Evolutionary conservation across 2,329 filamentous ascomycete genomes (phyloP).

Genomic region (Zasmidium citrigriseum): DNA sequence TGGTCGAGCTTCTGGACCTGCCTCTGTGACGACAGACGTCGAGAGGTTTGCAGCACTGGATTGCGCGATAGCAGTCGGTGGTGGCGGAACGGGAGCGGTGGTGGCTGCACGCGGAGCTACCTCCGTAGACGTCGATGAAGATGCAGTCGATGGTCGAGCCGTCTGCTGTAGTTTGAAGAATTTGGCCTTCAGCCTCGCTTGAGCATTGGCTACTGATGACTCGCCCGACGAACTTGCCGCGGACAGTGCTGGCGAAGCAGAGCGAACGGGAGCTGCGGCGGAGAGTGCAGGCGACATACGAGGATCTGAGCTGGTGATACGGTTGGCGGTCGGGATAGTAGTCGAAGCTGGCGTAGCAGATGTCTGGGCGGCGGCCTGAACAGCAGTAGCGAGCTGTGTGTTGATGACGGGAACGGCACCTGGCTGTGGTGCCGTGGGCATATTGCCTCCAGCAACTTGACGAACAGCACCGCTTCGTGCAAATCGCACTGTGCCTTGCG

Average conservation of each 20-base stretch:
- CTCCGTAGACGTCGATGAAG: background rate
- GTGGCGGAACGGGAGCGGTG: too few species aligned
- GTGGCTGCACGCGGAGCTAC: too few species aligned
- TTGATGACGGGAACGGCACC: background rate
- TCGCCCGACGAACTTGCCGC: background rate
- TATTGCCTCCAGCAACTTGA: too few species aligned
- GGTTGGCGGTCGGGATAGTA: too few species aligned
- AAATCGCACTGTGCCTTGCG: background rate
- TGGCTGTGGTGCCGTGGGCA: background rate
- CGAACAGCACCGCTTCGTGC: background rate
- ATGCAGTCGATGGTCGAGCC: background rate
- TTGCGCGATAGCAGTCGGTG: too few species aligned
- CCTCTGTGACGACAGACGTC: too few species aligned
- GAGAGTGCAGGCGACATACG: background rate
- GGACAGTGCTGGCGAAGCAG: background rate
- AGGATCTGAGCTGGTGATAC: too few species aligned
- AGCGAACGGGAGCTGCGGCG: background rate
- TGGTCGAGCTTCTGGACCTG: too few species aligned
- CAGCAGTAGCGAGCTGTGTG: background rate
- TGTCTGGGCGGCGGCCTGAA: background rate
- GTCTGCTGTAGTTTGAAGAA: background rate
- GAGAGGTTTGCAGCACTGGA: too few species aligned
- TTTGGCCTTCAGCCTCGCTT: background rate
- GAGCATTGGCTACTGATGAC: background rate
- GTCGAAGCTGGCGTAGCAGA: background rate